These are phyloP conservation scores for Trebouxia sp. DNA, from an alignment of 139 green algal genomes.

Conservation along the genomic window DNA sequence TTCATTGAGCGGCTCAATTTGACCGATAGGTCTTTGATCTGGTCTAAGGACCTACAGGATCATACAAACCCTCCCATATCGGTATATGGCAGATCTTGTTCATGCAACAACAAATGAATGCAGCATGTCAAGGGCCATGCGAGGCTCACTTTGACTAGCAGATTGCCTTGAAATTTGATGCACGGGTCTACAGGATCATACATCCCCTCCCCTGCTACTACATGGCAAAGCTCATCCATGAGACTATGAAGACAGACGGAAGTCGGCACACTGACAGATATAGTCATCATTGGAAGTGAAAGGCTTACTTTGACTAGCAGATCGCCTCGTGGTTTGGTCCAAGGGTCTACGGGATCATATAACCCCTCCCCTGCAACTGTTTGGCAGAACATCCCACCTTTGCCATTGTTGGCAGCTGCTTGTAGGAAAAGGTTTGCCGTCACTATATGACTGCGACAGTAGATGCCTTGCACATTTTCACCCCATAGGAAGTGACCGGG, in stretches of 20 bases:
- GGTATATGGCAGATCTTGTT: no score
- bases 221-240: no score
- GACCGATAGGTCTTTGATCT: no score
- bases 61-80: no score
- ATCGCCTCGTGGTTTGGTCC: not conserved
- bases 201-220: no score
- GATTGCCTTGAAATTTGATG: not conserved
- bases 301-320: not conserved
- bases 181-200: no score
- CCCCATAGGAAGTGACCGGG: not conserved
- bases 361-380: not conserved
- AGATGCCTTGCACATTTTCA: not conserved
- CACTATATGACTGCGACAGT: not conserved
- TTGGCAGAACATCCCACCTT: not conserved
- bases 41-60: no score
- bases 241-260: no score
- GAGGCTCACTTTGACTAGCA: not conserved
- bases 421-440: not conserved
- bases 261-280: no score
- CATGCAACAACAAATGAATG: no score
- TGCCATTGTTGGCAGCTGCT: not conserved
- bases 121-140: no score
- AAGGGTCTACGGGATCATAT: slow-evolving; percentile 11
- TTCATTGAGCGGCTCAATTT: no score
- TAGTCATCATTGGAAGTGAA: not conserved